phyloP scores from a whole-genome alignment of 768 basidiomycete genomes.

The Podaxis sp. region DNA sequence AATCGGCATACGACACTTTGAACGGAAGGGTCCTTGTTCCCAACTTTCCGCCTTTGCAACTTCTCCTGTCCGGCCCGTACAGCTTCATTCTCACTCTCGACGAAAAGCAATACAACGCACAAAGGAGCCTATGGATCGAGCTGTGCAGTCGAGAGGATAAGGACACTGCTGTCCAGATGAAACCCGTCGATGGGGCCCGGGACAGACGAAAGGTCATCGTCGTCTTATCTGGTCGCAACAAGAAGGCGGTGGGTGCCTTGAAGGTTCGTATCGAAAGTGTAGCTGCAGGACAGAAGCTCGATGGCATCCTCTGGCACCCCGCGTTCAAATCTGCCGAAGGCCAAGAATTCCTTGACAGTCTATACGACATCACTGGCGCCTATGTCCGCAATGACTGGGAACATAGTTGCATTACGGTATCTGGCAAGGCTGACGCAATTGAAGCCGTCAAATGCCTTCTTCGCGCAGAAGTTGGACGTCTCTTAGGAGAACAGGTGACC shows the following conservation, averaged over 20 bases:
- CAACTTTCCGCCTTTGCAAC: constrained; percentile 33
- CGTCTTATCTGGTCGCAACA: constrained; percentile 47
- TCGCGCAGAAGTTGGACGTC: constrained; percentile 44
- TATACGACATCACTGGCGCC: constrained; percentile 36
- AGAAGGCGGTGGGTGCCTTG: constrained; percentile 52
- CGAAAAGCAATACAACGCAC: constrained; percentile 47
- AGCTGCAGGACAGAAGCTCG: constrained; percentile 48
- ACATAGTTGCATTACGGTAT: constrained; percentile 42
- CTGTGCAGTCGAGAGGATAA: constrained; percentile 36
- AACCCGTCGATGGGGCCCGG: constrained; percentile 27
- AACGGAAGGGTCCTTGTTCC: constrained; percentile 28
- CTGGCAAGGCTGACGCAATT: constrained; percentile 39
- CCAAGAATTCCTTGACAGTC: constrained; percentile 33
- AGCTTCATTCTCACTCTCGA: constrained; percentile 52
- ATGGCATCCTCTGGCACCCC: constrained; percentile 47
- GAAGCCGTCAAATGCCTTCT: constrained; percentile 47
- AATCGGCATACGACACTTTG: constrained; percentile 36
- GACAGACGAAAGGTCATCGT: constrained; percentile 32
- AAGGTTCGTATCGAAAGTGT: constrained; percentile 62
- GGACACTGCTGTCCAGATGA: constrained; percentile 22
- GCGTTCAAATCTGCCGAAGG: constrained; percentile 31
- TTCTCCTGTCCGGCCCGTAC: constrained; percentile 47
- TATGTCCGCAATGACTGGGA: constrained; percentile 49
- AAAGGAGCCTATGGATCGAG: constrained; percentile 48
- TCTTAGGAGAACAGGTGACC: constrained; percentile 42